Evolutionary conservation across 2,329 filamentous ascomycete species (phyloP).

Genomic region (Fusarium sambucinum): DNA sequence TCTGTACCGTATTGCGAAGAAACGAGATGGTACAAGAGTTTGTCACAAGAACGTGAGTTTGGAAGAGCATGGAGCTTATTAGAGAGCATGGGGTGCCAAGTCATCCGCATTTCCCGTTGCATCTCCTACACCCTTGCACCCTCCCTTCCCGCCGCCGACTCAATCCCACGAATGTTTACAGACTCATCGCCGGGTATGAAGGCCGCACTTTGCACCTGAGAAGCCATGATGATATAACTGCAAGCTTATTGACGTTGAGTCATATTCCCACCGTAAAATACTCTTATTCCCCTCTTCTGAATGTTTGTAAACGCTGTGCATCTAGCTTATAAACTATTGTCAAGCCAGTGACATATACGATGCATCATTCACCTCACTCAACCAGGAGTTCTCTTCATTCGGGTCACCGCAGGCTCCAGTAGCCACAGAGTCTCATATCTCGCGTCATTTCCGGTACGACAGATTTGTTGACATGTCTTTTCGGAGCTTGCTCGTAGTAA

Average conservation of each 20-base stretch:
- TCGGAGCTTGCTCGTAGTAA: neutral
- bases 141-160: conserved; percentile 44
- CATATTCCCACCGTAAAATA: conserved; percentile 7
- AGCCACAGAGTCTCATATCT: conserved; percentile 38
- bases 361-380: conserved; percentile 21
- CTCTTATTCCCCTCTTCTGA: conserved; percentile 13
- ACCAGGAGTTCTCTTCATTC: conserved; percentile 31
- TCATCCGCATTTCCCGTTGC: conserved; percentile 49
- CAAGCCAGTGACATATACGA: conserved; percentile 23
- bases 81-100: conserved; percentile 42
- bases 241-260: conserved; percentile 10
- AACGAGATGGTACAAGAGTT: conserved; percentile 11
- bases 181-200: conserved; percentile 25
- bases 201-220: conserved; percentile 22
- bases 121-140: conserved; percentile 45
- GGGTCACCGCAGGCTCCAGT: conserved; percentile 22
- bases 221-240: conserved; percentile 5
- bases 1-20: neutral
- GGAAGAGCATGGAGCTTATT: conserved; percentile 27
- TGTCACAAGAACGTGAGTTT: conserved; percentile 28
- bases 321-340: conserved; percentile 15
- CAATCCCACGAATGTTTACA: conserved; percentile 25
- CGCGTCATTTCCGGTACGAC: conserved; percentile 3
- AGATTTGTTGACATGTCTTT: neutral
- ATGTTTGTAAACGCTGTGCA: neutral